phyloP scores from a whole-genome alignment of 1,139 yeast genomes.

The Pichia sp. region DNA sequence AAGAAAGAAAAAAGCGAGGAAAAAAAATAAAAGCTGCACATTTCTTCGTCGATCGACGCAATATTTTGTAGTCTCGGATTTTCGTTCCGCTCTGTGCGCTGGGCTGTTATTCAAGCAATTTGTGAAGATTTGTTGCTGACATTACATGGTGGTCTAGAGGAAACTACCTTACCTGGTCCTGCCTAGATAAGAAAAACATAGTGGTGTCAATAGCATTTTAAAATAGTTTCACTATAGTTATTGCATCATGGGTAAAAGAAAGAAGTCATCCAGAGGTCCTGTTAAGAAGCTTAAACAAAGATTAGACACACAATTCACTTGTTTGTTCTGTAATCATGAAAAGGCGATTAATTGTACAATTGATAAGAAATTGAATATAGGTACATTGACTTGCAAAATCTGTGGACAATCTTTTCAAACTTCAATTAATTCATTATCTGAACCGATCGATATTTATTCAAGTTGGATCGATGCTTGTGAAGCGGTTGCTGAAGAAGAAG shows the following conservation, averaged over 20 bases:
- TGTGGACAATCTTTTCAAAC: constrained; percentile 95
- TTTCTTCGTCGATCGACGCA: too few species aligned
- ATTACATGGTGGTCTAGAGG: too few species aligned
- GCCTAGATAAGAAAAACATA: too few species aligned
- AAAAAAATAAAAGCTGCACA: too few species aligned
- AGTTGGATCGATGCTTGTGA: constrained; percentile 99
- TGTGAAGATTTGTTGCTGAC: too few species aligned
- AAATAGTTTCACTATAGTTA: too few species aligned
- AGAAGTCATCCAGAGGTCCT: constrained; percentile 82
- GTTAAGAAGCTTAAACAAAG: constrained; percentile 71
- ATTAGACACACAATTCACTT: constrained; percentile 80
- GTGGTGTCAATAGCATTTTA: too few species aligned
- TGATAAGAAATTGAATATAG: constrained; percentile 83
- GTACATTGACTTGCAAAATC: constrained; percentile 81
- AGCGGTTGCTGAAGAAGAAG: constrained; percentile 71
- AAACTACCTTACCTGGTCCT: too few species aligned
- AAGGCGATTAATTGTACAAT: constrained; percentile 81
- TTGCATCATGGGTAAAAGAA: constrained; percentile 67
- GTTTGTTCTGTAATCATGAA: constrained; percentile 94
- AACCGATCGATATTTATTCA: constrained; percentile 90
- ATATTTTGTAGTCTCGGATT: too few species aligned
- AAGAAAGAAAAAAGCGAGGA: too few species aligned
- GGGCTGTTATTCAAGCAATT: too few species aligned
- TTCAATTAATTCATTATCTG: constrained; percentile 72
- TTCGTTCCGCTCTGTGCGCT: too few species aligned